Base-by-base conservation (phyloP, 495 filamentous ascomycete species). In the Tuber microsphaerosporum region DNA sequence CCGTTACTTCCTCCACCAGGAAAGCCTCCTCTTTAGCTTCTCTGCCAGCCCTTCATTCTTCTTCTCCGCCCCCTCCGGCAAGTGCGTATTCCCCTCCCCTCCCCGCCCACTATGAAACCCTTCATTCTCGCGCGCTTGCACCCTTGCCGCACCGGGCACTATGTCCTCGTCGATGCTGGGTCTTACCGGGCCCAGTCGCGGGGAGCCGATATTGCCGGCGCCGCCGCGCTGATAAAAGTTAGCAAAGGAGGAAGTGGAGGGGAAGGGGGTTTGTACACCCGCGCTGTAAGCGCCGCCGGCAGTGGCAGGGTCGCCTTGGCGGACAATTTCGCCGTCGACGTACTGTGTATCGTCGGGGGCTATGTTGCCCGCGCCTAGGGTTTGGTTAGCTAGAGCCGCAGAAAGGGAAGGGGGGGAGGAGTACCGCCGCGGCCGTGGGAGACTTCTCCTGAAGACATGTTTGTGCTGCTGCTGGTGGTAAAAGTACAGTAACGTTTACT, bases 371-470 rank as follows among this genome's bases (percentile, higher is more conserved):
- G 75, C 72, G 39, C 81, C 81, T 82, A 26, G 14, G 34, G 10
- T 9, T n/a, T 51, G 19, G 71, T 70, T 42, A 19, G 73, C 44
- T 19, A 43, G 56, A 45, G 42, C 19, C n/a, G n/a, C 14, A 5
- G 71, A 31, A 6, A 34, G n/a, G 22, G 2, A 42, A 75, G 44
- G 22, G 26, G 56, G 8, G 34, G 34, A 17, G 20, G 34, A 7
- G 37, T 81, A 81, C 80, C 81, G 65, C 81, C 81, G 73, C 81
- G 81, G 26, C 81, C 81, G 41, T 82, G 81, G 69, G 81, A 82
- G 70, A 82, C 80, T 17, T 76, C 69, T 73, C 73, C 76, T 26
- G 12, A 8, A 45, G 75, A 43, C 75, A 76, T 76, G 42, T 26
- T 76, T 56, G n/a, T 71, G n/a, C 8, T 34, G n/a, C 8, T 34